phyloP scores from a whole-genome alignment of 805 yeast genomes.

The Blastobotrys parvus region DNA sequence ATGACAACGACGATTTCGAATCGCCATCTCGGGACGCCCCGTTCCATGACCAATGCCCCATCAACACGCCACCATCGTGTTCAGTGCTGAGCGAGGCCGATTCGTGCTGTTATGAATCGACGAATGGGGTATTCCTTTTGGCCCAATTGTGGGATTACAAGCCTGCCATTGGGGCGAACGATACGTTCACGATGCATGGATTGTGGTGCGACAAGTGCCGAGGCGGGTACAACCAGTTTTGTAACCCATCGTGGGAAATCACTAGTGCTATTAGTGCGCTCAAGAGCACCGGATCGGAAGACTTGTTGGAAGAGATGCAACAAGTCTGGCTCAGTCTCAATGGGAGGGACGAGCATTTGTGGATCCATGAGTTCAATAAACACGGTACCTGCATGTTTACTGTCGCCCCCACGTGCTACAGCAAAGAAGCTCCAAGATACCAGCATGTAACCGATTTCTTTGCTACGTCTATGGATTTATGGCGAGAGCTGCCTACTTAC shows the following conservation, averaged over 20 bases:
- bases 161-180: constrained; percentile 64
- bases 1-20: neutral
- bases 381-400: constrained; percentile 92
- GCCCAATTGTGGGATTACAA: constrained; percentile 92
- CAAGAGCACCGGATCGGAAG: constrained; percentile 33
- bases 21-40: neutral
- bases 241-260: constrained; percentile 55
- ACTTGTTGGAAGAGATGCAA: constrained; percentile 49
- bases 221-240: constrained; percentile 73
- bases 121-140: constrained; percentile 74
- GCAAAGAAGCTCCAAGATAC: constrained; percentile 19
- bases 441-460: constrained; percentile 61
- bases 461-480: constrained; percentile 50
- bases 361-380: constrained; percentile 91
- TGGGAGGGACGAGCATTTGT: constrained; percentile 58
- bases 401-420: constrained; percentile 62
- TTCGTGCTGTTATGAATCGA: constrained; percentile 77
- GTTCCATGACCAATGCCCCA: constrained; percentile 22
- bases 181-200: constrained; percentile 75
- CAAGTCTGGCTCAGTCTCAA: constrained; percentile 65
- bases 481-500: constrained; percentile 55
- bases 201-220: constrained; percentile 85
- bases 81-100: constrained; percentile 27
- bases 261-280: constrained; percentile 41
- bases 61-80: constrained; percentile 29